Base-by-base conservation (phyloP, 1,139 yeast species). In the Taiozyma onychis region DNA sequence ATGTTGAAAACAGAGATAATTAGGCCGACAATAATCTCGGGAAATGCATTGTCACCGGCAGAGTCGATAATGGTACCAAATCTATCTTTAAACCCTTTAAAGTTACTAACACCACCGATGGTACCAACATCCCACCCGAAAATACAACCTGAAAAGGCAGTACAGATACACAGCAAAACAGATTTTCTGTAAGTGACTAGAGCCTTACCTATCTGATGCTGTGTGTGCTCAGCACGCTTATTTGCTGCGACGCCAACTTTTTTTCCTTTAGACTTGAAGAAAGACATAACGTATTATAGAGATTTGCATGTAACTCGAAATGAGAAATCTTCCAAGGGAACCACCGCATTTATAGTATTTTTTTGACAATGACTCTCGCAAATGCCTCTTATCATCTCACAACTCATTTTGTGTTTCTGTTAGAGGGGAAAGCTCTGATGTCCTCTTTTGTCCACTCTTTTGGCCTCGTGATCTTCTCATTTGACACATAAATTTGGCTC, bases 41-140 rank as follows among this genome's bases (percentile, higher is more conserved):
- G 67, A 58, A 77, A 68, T 56, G 67, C 63, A 57, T 66, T 60
- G 46, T 57, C 62, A 49, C 55, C 56, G 6, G 58, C 54, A 3
- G 72, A 71, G 26, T 60, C 59, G 43, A 66, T 62, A 14, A 61
- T 59, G 50, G 71, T 68, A 50, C 83, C 88, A 60, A 79, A 83
- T 48, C 74, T 68, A 22, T 59, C 48, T 54, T 68, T 66, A 65
- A 81, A 84, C 46, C 79, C 74, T 9, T 73, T 60, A 78, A 82
- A 75, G 62, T 81, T 81, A 32, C 83, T 75, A 51, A 83, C 72
- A 35, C 88, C 88, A 43, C 88, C 86, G 60, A 84, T 76, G 45
- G 86, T 83, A 50, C 90, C 90, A 48, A 86, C 81, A 68, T 85
- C 91, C 73, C 81, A 84, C 35, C 91, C 91, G 60, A 83, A 83